Evolutionary conservation across 306 rosid species (phyloP).

Genomic region (Vigna trinervia): DNA sequence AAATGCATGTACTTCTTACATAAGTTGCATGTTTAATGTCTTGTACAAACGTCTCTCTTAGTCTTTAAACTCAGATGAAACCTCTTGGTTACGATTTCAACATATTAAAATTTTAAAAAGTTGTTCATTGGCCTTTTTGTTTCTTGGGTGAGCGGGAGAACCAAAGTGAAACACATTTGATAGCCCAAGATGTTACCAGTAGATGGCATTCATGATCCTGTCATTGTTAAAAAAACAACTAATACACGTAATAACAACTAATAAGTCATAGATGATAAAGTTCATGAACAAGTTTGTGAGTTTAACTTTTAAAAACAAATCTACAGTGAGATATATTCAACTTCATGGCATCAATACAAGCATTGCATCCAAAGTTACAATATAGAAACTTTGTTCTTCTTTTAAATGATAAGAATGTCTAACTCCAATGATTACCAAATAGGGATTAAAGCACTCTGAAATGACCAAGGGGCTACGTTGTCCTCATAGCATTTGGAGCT

Average conservation of each 20-base stretch:
- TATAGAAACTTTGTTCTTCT: constrained; percentile 24
- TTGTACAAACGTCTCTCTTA: no score
- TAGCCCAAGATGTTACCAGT: not conserved
- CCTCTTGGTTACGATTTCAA: not conserved
- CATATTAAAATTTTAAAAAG: not conserved
- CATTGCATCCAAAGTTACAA: constrained; percentile 35
- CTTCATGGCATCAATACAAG: constrained; percentile 39
- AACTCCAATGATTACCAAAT: constrained; percentile 32
- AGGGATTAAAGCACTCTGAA: constrained; percentile 36
- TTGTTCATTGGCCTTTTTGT: not conserved
- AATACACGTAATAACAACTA: not conserved
- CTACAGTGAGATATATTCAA: constrained; percentile 34
- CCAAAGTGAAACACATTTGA: constrained; percentile 7
- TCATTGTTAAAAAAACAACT: constrained; percentile 17
- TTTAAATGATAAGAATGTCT: constrained; percentile 26
- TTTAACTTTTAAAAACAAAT: constrained; percentile 14
- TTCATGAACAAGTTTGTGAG: constrained; percentile 29
- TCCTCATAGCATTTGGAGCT: constrained; percentile 22
- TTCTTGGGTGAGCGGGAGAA: not conserved
- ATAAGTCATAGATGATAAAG: not conserved
- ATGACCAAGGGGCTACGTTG: constrained; percentile 26
- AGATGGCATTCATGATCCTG: not conserved
- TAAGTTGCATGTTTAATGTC: no score
- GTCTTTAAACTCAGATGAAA: not conserved
- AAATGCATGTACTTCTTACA: no score